Base-by-base conservation (phyloP, 2,329 filamentous ascomycete species). In the Podosphaera fusca region DNA sequence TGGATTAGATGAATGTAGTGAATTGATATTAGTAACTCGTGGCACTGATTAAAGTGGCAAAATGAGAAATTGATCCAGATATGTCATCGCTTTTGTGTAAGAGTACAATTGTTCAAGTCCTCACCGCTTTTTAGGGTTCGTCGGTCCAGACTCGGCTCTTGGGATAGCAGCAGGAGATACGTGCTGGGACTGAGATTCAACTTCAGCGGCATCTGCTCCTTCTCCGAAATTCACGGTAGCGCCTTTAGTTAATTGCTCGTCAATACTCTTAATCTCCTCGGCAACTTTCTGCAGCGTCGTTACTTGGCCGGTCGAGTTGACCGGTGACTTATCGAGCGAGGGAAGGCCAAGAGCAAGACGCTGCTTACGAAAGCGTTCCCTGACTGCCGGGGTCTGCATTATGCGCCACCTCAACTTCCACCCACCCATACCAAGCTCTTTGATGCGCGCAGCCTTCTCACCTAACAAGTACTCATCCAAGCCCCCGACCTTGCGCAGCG, bases 391-490 rank as follows among this genome's bases (percentile, higher is more conserved):
- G 3, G 81, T 88, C 72, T 90, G 86, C 82, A 95, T 87, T 60
- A 98, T 74, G 60, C 85, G 78, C 85, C 88, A 95, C 61, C 92
- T 75, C 65, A 98, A 72, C 64, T 82, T 80, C 92, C 92, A 98
- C 5, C 92, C 92, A 62, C 84, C 84, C 56, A 90, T 81, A 4
- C 92, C 92, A 58, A 98, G 74, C 70, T 95, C 87, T 72, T 82
- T 85, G 66, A 96, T 76, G 61, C 92, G 78, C 46, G 75, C 77
- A 14, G 83, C 74, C 71, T 87, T 92, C 68, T 81, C 78, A 63
- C 87, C 88, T 47, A 95, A 74, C 51, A 98, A 74, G 71, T 98
- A 98, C 66, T 88, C 81, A 69, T 98, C 92, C 61, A 98, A 75
- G 6, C 92, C 88, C 59, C 90, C 90, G 60, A 84, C 80, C 68